Percentiles rank a stretch among this genome's conserved stretches.
Evolutionary conservation across 2,329 filamentous ascomycete species (phyloP).

Genomic region (Thielaviopsis punctulata): DNA sequence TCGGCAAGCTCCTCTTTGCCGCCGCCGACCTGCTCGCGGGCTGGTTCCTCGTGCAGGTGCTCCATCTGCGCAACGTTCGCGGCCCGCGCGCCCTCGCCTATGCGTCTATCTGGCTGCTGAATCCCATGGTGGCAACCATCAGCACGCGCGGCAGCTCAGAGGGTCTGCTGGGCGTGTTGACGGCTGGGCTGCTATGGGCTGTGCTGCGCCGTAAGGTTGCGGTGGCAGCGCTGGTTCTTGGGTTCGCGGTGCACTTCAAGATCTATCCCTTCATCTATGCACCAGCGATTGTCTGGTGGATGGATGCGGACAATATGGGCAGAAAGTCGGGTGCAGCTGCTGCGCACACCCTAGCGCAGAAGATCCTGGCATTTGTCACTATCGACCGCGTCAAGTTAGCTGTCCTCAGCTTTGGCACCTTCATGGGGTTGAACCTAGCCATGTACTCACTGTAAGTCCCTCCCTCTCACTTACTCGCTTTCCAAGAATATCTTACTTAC

Average conservation of each 20-base stretch:
- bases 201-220: conserved; percentile 43
- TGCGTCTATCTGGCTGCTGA: conserved; percentile 80
- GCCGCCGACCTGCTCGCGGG: conserved; percentile 69
- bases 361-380: conserved; percentile 28
- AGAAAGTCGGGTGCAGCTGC: not conserved
- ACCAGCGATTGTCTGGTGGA: conserved; percentile 62
- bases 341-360: conserved; percentile 14
- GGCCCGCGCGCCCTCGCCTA: conserved; percentile 48
- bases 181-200: conserved; percentile 70
- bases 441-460: conserved; percentile 59
- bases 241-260: conserved; percentile 86
- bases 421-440: conserved; percentile 51
- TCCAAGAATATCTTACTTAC: no score
- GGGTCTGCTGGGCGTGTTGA: conserved; percentile 70
- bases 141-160: conserved; percentile 90
- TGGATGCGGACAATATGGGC: conserved; percentile 38
- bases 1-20: conserved; percentile 78
- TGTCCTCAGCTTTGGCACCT: conserved; percentile 51
- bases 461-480: not conserved
- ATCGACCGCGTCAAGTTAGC: conserved; percentile 39
- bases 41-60: conserved; percentile 18
- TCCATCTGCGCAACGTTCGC: conserved; percentile 28
- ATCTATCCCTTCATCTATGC: conserved; percentile 98
- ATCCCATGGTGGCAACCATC: conserved; percentile 96
- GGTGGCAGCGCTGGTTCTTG: conserved; percentile 59